Percentiles rank a stretch among this genome's conserved stretches.
phyloP scores from a whole-genome alignment of 192 early-diverging fungal species.

The Physocladia obscura region DNA sequence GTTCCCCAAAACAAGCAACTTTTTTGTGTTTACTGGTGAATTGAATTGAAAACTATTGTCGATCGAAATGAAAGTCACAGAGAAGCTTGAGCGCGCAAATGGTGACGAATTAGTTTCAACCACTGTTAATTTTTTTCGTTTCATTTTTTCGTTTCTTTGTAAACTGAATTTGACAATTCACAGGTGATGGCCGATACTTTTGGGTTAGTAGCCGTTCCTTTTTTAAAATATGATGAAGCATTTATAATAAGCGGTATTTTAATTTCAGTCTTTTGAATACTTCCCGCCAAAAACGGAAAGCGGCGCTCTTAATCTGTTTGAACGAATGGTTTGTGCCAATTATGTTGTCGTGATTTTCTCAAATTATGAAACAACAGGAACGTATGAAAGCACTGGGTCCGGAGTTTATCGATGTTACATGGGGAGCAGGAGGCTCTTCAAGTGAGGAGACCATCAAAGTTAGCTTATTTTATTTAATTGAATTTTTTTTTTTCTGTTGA shows the following conservation, averaged over 20 bases:
- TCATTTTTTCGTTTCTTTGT: no score
- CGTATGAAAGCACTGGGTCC: slow-evolving; percentile 95
- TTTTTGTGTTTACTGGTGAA: no score
- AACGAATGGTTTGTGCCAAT: slow-evolving; percentile 78
- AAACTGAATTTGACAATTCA: no score
- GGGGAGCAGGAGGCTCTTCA: slow-evolving; percentile 90
- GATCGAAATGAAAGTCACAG: no score
- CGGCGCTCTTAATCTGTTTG: slow-evolving; percentile 93
- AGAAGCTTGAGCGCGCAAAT: no score
- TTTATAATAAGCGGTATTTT: no score
- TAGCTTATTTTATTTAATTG: background rate
- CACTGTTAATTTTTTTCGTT: no score
- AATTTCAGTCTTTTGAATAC: slow-evolving; percentile 92
- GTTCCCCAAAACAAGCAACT: no score
- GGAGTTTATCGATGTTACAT: slow-evolving; percentile 95
- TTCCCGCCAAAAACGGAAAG: slow-evolving; percentile 95
- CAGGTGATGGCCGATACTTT: slow-evolving; percentile 41
- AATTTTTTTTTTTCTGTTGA: slow-evolving; percentile 11
- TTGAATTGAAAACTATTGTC: no score
- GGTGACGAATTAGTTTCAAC: no score
- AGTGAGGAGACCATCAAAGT: slow-evolving; percentile 88
- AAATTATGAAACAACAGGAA: no score
- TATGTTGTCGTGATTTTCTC: no score
- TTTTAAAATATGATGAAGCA: background rate
- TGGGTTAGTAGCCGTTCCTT: slow-evolving; percentile 30